Evolutionary conservation across 179 eudicot genomes (phyloP), one percentile per base, ranked within the genome.

Genomic region (Amaranthus tricolor): DNA sequence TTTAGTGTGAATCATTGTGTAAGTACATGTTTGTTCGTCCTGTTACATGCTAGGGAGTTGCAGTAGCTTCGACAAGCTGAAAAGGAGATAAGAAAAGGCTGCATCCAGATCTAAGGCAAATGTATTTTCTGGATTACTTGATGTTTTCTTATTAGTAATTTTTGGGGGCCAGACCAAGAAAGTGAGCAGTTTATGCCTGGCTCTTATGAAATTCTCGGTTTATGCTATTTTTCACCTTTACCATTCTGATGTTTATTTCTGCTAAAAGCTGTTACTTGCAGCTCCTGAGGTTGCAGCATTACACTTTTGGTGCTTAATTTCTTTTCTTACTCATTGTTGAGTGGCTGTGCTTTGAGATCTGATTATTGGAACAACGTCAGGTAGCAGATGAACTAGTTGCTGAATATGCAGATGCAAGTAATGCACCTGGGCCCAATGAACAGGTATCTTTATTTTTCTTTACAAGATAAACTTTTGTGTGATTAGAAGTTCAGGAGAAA

Each of bases 381-480:
- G 98, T 94, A 81, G 98, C 98, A 75, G 98, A 94, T 76, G 98
- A 90, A 86, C 90, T 93, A 54, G 95, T 92, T 71, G 87, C 98
- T 84, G 98, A 94, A 78, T 94, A 89, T 83, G 85, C 96, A 56
- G 97, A 86, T 66, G 86, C 97, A 68, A 79, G 74, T 75, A 78
- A 75, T 75, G 79, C 83, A 70, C 76, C 76, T 77, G 71, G 85
- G 56, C 31, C 92, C 68, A 82, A 86, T 49, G 91, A 90, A 16
- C 88, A 87, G 89, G 97, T 88, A 74, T 56, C 54, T 19, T 44
- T 59, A 63, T 48, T 53, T 43, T 31, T 49, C 47, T 21, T 51
- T 6, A 68, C 31, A 13, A 14, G 2, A 52, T 9, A 10, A 44
- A 51, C 60, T 68, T 15, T 59, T 57, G 12, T 47, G 8, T 47